A percentile compares a stretch with the other conserved stretches of the same genome.
These are phyloP conservation scores for Clarireedia paspali DNA, from an alignment of 2,329 filamentous ascomycete species.

Conservation along the genomic window DNA sequence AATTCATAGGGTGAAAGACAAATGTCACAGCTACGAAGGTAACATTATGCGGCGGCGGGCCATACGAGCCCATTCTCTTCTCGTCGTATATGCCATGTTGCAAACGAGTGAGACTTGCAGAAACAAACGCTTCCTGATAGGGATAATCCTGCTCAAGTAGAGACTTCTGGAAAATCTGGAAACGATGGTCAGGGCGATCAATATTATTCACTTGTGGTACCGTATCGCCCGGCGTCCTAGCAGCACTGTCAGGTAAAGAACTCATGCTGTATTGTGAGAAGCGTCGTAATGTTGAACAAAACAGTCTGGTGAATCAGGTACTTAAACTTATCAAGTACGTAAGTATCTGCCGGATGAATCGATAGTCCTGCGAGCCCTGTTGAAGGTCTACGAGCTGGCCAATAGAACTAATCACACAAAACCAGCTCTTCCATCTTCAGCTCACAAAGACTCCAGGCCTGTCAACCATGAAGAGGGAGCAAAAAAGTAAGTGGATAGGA, in stretches of 20 bases:
- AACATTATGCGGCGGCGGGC: background rate
- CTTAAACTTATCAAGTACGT: too few species aligned
- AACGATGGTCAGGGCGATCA: background rate
- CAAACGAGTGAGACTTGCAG: background rate
- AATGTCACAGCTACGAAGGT: conserved; percentile 5
- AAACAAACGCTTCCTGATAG: conserved; percentile 4
- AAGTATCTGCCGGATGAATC: too few species aligned
- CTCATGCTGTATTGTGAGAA: background rate
- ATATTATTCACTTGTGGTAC: background rate
- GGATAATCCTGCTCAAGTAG: conserved; percentile 4
- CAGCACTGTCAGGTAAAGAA: background rate
- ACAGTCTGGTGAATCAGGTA: too few species aligned
- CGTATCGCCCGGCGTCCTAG: background rate
- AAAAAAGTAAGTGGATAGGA: too few species aligned
- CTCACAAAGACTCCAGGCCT: too few species aligned
- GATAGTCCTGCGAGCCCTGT: too few species aligned
- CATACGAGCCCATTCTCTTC: background rate
- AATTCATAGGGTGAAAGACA: conserved; percentile 3
- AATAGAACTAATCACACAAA: too few species aligned
- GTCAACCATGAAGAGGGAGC: too few species aligned
- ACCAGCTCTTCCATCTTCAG: too few species aligned
- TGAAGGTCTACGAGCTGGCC: too few species aligned
- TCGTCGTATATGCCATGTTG: conserved; percentile 4
- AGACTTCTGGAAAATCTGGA: background rate
- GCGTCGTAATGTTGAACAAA: too few species aligned